A percentile compares a stretch with the other conserved stretches of the same genome.
Conservation (phyloP, 75 land plant genomes). For the Pinus albicaulis region DNA sequence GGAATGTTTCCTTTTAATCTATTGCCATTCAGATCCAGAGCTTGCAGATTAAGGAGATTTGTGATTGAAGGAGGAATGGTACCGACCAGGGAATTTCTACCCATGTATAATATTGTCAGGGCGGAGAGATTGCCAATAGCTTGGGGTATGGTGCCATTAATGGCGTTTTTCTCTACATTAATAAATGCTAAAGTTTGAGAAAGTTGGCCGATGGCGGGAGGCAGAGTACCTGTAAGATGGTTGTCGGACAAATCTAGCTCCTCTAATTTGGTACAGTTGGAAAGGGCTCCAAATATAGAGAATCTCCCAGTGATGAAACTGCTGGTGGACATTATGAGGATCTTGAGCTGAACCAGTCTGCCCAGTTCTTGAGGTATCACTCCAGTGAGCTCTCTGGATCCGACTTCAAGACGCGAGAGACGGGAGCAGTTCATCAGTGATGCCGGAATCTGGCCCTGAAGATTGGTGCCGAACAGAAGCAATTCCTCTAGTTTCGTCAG, state of each 20-base stretch:
- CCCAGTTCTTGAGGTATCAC: slow-evolving; percentile 22
- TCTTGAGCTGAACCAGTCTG: background rate
- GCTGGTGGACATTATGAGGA: slow-evolving; percentile 4
- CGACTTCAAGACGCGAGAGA: slow-evolving; percentile 6
- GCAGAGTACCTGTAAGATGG: slow-evolving; percentile 13
- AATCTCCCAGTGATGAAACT: slow-evolving; percentile 1
- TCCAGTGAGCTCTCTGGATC: slow-evolving; percentile 16
- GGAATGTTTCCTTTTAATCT: slow-evolving; percentile 21
- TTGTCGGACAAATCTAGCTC: slow-evolving; percentile 11
- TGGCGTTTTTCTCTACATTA: background rate
- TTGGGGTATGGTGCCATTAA: background rate
- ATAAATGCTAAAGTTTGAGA: background rate
- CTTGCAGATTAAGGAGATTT: background rate
- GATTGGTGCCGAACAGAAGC: background rate
- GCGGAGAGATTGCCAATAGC: background rate
- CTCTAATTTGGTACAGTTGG: background rate
- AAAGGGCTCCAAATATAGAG: background rate
- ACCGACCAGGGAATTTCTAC: background rate
- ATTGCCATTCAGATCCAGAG: slow-evolving; percentile 9
- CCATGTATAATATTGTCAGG: background rate
- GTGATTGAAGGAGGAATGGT: background rate
- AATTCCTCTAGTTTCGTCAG: background rate
- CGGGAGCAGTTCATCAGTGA: slow-evolving; percentile 10
- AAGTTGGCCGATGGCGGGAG: slow-evolving; percentile 4
- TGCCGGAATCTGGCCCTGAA: background rate